phyloP scores from a whole-genome alignment of 1,139 yeast genomes.

The Yamadazyma atmosphaerica region DNA sequence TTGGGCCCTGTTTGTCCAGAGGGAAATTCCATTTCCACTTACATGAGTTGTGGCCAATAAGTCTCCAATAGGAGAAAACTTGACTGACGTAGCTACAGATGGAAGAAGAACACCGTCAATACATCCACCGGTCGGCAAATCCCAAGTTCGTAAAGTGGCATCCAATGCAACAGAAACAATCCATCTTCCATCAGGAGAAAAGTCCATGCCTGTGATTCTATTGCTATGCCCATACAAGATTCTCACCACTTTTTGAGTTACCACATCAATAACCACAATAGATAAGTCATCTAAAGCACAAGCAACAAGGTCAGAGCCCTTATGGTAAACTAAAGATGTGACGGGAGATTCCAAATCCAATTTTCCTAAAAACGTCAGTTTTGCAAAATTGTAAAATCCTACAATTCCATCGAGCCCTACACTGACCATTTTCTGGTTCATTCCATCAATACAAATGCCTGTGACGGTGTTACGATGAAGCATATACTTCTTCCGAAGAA shows the following conservation, averaged over 20 bases:
- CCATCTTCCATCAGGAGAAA: slow-evolving; percentile 97
- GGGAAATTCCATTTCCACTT: slow-evolving; percentile 80
- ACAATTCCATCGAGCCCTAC: slow-evolving; percentile 87
- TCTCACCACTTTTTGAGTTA: slow-evolving; percentile 81
- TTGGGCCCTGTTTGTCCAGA: slow-evolving; percentile 93
- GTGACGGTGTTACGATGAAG: slow-evolving; percentile 82
- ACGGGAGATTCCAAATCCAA: slow-evolving; percentile 74
- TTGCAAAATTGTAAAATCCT: slow-evolving; percentile 83
- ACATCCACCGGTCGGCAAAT: slow-evolving; percentile 94
- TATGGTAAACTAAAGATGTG: slow-evolving; percentile 73
- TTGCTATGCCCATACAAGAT: slow-evolving; percentile 88
- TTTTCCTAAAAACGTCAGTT: slow-evolving; percentile 68
- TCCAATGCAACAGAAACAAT: slow-evolving; percentile 82
- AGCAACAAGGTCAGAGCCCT: slow-evolving; percentile 82
- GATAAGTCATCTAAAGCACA: slow-evolving; percentile 85
- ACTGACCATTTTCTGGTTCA: slow-evolving; percentile 85
- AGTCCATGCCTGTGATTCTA: slow-evolving; percentile 85
- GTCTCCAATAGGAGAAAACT: slow-evolving; percentile 87
- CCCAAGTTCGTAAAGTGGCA: slow-evolving; percentile 94
- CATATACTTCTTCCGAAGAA: slow-evolving; percentile 61
- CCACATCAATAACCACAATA: slow-evolving; percentile 78
- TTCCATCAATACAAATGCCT: slow-evolving; percentile 86
- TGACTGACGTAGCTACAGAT: slow-evolving; percentile 74
- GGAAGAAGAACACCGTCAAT: slow-evolving; percentile 87
- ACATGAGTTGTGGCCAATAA: slow-evolving; percentile 93